Conservation (phyloP, 2,329 filamentous ascomycete genomes). For the Tolypocladium cylindrosporum region DNA sequence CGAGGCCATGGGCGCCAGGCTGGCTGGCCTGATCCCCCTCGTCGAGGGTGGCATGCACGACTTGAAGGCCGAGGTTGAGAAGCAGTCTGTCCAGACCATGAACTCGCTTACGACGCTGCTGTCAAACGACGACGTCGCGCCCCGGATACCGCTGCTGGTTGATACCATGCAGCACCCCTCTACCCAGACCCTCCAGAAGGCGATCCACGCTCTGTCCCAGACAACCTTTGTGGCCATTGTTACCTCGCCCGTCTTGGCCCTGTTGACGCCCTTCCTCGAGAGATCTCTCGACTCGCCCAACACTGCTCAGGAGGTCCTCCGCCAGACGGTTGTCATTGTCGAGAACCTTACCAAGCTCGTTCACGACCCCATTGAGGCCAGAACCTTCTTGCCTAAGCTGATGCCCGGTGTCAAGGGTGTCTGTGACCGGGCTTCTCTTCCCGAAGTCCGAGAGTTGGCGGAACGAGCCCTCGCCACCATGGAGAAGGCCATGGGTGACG, state of each 20-base stretch:
- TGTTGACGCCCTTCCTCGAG: constrained; percentile 90
- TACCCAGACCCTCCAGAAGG: constrained; percentile 79
- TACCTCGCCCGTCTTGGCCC: constrained; percentile 86
- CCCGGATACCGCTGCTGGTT: constrained; percentile 82
- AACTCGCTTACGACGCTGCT: constrained; percentile 78
- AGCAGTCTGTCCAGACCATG: constrained; percentile 90
- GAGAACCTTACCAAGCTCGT: constrained; percentile 98
- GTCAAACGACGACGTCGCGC: constrained; percentile 93
- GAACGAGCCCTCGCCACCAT: constrained; percentile 76
- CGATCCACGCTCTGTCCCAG: constrained; percentile 91
- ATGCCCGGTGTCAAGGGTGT: constrained; percentile 89
- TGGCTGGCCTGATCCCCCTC: constrained; percentile 80
- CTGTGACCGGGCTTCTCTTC: constrained; percentile 77
- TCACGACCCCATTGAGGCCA: constrained; percentile 86
- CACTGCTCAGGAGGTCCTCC: constrained; percentile 86
- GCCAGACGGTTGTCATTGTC: constrained; percentile 91
- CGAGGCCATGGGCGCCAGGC: constrained; percentile 78
- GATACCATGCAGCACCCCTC: constrained; percentile 94
- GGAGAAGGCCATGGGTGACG: constrained; percentile 80
- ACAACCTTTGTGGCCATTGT: constrained; percentile 98
- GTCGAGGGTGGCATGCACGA: constrained; percentile 95
- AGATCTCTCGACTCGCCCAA: constrained; percentile 84
- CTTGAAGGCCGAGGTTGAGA: constrained; percentile 78
- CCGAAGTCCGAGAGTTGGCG: constrained; percentile 87
- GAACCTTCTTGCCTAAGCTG: constrained; percentile 89